Evolutionary conservation across 805 yeast species (phyloP).

Genomic region (Teunomyces funiuensis): DNA sequence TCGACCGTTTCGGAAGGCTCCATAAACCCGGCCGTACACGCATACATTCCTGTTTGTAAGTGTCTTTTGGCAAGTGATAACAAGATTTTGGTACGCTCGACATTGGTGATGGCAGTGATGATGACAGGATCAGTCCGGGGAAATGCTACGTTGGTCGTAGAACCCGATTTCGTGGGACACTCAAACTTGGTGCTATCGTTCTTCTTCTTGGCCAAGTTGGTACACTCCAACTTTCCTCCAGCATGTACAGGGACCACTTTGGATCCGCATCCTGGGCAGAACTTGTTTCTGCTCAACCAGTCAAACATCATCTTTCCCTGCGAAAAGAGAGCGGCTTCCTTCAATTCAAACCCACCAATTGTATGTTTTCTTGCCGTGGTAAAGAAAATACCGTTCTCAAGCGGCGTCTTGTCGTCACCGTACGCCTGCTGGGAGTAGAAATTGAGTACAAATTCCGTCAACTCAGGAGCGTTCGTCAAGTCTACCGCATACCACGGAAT

Average conservation of each 20-base stretch:
- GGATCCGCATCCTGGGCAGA: conserved; percentile 87
- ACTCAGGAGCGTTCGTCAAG: conserved; percentile 43
- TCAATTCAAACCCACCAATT: conserved; percentile 28
- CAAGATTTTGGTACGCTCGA: conserved; percentile 58
- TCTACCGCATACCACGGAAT: conserved; percentile 67
- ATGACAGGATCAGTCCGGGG: conserved; percentile 92
- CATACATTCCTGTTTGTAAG: conserved; percentile 57
- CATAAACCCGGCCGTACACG: conserved; percentile 93
- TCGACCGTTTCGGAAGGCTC: conserved; percentile 94
- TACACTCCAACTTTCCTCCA: conserved; percentile 62
- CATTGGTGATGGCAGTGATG: conserved; percentile 74
- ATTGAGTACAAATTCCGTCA: conserved; percentile 36
- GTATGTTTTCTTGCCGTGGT: conserved; percentile 37
- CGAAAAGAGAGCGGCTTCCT: conserved; percentile 67
- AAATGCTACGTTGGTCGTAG: conserved; percentile 75
- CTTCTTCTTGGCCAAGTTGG: conserved; percentile 21
- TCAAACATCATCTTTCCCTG: conserved; percentile 84
- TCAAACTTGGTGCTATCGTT: conserved; percentile 16
- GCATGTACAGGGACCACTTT: conserved; percentile 61
- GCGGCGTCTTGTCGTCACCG: conserved; percentile 6
- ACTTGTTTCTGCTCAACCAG: conserved; percentile 73
- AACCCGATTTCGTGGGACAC: conserved; percentile 39
- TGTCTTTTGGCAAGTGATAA: conserved; percentile 70
- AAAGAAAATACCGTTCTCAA: conserved; percentile 22
- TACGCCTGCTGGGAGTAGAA: conserved; percentile 19